phyloP scores from a whole-genome alignment of 768 basidiomycete genomes.

The Calocybe gangraenosa region DNA sequence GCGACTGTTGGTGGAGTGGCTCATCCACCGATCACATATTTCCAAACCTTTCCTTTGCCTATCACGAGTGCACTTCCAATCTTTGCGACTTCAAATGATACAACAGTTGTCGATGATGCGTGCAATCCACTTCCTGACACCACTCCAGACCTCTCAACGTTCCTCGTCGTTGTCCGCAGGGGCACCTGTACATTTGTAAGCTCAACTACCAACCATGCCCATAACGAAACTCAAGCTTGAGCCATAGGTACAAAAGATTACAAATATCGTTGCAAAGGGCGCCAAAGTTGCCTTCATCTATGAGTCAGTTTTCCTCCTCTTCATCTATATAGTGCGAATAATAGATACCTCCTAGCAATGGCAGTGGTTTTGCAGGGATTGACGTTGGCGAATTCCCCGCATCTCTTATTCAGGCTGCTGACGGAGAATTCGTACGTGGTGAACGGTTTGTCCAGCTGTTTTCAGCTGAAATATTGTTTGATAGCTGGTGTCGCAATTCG shows the following conservation, averaged over 20 bases:
- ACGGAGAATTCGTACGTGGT: slow-evolving; percentile 45
- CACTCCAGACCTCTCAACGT: slow-evolving; percentile 50
- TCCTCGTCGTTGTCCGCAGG: slow-evolving; percentile 52
- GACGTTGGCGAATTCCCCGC: slow-evolving; percentile 42
- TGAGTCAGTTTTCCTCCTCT: slow-evolving; percentile 33
- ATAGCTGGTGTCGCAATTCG: slow-evolving; percentile 49
- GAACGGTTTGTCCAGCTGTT: background rate
- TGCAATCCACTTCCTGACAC: slow-evolving; percentile 52
- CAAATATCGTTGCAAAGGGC: slow-evolving; percentile 51
- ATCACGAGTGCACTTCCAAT: slow-evolving; percentile 45
- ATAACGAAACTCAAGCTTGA: background rate
- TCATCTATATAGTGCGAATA: background rate
- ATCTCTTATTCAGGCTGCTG: slow-evolving; percentile 48
- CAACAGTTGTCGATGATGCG: slow-evolving; percentile 50
- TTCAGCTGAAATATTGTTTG: background rate
- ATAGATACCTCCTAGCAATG: slow-evolving; percentile 33
- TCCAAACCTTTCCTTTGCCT: slow-evolving; percentile 42
- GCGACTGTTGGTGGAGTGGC: slow-evolving; percentile 46
- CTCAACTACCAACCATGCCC: background rate
- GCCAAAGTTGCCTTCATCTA: slow-evolving; percentile 48
- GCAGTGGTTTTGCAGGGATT: slow-evolving; percentile 40
- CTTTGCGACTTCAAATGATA: slow-evolving; percentile 56
- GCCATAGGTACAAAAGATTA: slow-evolving; percentile 42
- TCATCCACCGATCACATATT: slow-evolving; percentile 52
- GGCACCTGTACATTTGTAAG: slow-evolving; percentile 56